Evolutionary conservation across 2,329 filamentous ascomycete genomes (phyloP).

Genomic region (Magnaporthiopsis rhizophila): DNA sequence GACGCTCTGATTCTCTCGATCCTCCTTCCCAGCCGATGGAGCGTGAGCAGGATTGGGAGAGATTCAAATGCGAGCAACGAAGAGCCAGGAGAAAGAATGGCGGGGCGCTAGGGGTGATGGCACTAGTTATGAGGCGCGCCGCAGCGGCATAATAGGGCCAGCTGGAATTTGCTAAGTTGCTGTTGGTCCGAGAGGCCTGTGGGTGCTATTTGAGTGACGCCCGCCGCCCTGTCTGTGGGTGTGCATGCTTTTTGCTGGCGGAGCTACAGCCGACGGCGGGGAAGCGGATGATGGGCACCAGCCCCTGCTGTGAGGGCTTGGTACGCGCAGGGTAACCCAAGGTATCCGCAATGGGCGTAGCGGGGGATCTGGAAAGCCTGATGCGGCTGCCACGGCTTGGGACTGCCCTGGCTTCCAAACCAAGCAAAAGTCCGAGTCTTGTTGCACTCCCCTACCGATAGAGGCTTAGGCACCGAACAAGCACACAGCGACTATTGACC

Average conservation of each 20-base stretch:
- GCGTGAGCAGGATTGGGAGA: not conserved
- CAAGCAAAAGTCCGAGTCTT: not conserved
- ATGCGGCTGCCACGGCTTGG: too few relatives aligned
- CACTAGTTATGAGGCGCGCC: not conserved
- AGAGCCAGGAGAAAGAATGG: not conserved
- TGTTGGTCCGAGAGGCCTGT: not conserved
- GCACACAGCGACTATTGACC: not conserved
- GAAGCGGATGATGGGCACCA: not conserved
- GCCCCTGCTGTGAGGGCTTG: not conserved
- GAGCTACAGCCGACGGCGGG: not conserved
- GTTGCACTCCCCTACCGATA: not conserved
- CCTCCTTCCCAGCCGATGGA: not conserved
- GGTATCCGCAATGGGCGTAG: not conserved
- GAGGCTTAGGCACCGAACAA: not conserved
- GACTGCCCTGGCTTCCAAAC: not conserved
- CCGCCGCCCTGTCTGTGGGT: not conserved
- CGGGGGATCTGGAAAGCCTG: too few relatives aligned
- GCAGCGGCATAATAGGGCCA: not conserved
- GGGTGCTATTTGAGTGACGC: too few relatives aligned
- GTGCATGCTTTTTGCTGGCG: not conserved
- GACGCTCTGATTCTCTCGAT: not conserved
- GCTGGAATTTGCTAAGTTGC: not conserved
- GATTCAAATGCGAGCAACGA: not conserved
- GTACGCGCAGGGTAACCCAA: not conserved
- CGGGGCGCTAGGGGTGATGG: not conserved